These are phyloP conservation scores for Elsinoe perseae DNA, from an alignment of 2,329 filamentous ascomycete genomes.

Conservation along the genomic window DNA sequence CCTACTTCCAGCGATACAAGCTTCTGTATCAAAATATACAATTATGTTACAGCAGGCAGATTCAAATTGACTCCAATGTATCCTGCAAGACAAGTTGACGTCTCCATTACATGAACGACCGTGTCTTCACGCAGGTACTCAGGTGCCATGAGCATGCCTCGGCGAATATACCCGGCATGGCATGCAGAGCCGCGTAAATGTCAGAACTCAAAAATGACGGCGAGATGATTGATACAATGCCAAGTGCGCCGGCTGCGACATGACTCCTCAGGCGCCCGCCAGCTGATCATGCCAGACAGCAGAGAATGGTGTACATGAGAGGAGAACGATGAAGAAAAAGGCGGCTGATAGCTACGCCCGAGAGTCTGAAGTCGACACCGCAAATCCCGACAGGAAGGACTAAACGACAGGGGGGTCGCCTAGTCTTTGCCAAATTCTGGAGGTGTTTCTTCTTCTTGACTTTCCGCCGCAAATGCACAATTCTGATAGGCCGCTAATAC, in stretches of 20 bases:
- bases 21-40: neutral
- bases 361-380: neutral
- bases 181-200: neutral
- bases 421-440: neutral
- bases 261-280: neutral
- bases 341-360: too few species aligned
- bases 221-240: neutral
- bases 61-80: neutral
- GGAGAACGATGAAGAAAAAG: neutral
- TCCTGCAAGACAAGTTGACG: neutral
- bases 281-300: neutral
- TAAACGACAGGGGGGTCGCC: neutral
- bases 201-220: neutral
- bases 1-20: neutral
- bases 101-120: neutral
- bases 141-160: neutral
- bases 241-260: neutral
- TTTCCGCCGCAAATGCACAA: neutral
- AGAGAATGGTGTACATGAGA: neutral
- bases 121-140: neutral
- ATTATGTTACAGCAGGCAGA: neutral
- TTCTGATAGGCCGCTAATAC: neutral
- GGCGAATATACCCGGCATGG: neutral
- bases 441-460: neutral
- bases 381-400: neutral